Evolutionary conservation across 2,329 filamentous ascomycete species (phyloP), one percentile per base, ranked within the genome.

Genomic region (Talaromyces funiculosus): DNA sequence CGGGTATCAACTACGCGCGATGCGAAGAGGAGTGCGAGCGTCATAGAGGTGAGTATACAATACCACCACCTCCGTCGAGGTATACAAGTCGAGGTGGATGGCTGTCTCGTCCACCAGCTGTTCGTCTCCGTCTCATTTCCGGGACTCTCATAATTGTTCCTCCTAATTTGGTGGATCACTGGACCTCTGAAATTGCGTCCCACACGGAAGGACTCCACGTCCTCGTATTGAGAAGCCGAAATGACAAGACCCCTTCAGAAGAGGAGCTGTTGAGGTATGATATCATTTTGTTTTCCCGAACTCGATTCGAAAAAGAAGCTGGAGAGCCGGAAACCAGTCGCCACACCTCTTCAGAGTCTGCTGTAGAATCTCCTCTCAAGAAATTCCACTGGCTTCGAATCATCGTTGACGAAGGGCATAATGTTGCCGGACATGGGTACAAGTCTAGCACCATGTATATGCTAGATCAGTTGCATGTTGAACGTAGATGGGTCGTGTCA

Each of bases 391-490:
- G 93, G 82, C 87, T 96, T 67, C 83, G 93, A 1, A 87, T 95
- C 51, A 92, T 97, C 49, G 88, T 96, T 18, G 93, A 97, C 65
- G 93, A 97, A 79, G 93, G 93, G 0, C 92, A 97, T 71, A 89
- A 84, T 62, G 86, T 96, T 61, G 90, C 90, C 0, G 88, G 89
- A 38, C 84, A 83, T 5, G 77, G 78, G 9, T 79, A 78, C 56
- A 84, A 80, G 65, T 90, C 85, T 1, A 82, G 79, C 49, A 82
- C 84, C 33, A 78, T 83, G 4, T 71, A 80, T 16, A 77, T 86
- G 8, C 76, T 85, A 4, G 75, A 81, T 37, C 76, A 80, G 55
- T 78, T 87, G 24, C 73, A 75, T 47, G 71, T 91, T 16, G 87
- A 91, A 51, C 84, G 90, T 18, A 85, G 89, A 9, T 97, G 93